A percentile compares a stretch with the other conserved stretches of the same genome.
Conservation (phyloP, 305 asterid species). For the Lippia alba region DNA sequence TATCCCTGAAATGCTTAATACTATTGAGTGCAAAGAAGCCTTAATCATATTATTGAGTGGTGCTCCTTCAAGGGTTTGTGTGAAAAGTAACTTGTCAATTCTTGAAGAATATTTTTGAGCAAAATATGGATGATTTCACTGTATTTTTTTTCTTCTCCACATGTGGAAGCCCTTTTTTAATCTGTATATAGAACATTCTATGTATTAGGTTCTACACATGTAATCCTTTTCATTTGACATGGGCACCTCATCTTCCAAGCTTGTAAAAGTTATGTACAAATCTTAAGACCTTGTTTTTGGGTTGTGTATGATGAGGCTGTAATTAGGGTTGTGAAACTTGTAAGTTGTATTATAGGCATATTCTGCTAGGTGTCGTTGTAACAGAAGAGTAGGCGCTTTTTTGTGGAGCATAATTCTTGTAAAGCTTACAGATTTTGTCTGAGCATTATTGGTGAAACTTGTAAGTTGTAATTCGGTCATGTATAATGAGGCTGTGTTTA, state of each 20-base stretch:
- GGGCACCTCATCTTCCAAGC: constrained; percentile 28
- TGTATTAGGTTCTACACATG: constrained; percentile 40
- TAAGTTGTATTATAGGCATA: constrained; percentile 16
- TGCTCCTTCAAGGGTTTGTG: constrained; percentile 40
- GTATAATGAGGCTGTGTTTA: no score
- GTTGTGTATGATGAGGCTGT: constrained; percentile 27
- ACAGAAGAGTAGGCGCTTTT: constrained; percentile 16
- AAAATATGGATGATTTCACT: constrained; percentile 19
- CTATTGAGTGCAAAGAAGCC: constrained; percentile 58
- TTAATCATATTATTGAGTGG: constrained; percentile 42
- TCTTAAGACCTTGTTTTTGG: constrained; percentile 30
- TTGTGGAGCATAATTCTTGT: constrained; percentile 13
- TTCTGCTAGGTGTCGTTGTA: constrained; percentile 18
- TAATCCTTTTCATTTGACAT: constrained; percentile 34
- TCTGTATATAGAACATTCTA: constrained; percentile 27
- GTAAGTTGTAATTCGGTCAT: no score
- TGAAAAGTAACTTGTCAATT: constrained; percentile 32
- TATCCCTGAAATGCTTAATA: constrained; percentile 53
- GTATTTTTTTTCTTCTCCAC: constrained; percentile 18
- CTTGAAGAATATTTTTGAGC: constrained; percentile 33
- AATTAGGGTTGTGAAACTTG: constrained; percentile 20
- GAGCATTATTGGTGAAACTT: no score
- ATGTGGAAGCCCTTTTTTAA: neutral
- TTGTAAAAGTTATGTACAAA: constrained; percentile 41
- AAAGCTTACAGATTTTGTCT: constrained; percentile 8